These are phyloP conservation scores for Torulaspora pretoriensis DNA, from an alignment of 1,139 yeast genomes.

Conservation along the genomic window DNA sequence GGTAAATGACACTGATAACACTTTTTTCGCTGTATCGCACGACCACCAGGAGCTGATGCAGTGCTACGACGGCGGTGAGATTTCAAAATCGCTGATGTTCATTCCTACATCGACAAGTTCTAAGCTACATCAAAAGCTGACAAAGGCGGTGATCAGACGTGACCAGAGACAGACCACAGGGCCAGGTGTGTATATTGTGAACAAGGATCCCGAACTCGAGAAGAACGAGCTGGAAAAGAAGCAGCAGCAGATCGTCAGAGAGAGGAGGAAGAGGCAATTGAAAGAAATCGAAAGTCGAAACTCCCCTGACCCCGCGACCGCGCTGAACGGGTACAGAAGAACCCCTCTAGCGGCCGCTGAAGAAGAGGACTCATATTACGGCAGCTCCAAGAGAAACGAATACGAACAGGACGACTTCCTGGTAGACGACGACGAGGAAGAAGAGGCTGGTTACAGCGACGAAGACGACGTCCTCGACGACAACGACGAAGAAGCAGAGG, in stretches of 20 bases:
- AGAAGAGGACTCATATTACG: slow-evolving; percentile 16
- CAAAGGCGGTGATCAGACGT: slow-evolving; percentile 69
- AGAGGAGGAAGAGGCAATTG: slow-evolving; percentile 61
- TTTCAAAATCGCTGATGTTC: slow-evolving; percentile 59
- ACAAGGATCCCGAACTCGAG: slow-evolving; percentile 81
- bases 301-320: slow-evolving; percentile 32
- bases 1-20: slow-evolving; percentile 63
- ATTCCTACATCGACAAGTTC: slow-evolving; percentile 87
- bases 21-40: slow-evolving; percentile 67
- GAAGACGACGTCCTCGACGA: slow-evolving; percentile 45
- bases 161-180: slow-evolving; percentile 49
- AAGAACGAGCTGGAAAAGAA: slow-evolving; percentile 78
- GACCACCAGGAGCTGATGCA: slow-evolving; percentile 71
- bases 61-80: slow-evolving; percentile 40
- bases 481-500: slow-evolving; percentile 42
- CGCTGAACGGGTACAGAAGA: slow-evolving; percentile 25
- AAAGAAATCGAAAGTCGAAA: slow-evolving; percentile 52
- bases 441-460: slow-evolving; percentile 48
- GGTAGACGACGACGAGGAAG: slow-evolving; percentile 45
- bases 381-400: slow-evolving; percentile 34
- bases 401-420: slow-evolving; percentile 45
- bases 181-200: slow-evolving; percentile 70
- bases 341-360: slow-evolving; percentile 22
- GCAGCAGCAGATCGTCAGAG: slow-evolving; percentile 65
- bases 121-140: slow-evolving; percentile 72